Evolutionary conservation across 192 early-diverging fungal genomes (phyloP).

Genomic region (Backusella luteola): DNA sequence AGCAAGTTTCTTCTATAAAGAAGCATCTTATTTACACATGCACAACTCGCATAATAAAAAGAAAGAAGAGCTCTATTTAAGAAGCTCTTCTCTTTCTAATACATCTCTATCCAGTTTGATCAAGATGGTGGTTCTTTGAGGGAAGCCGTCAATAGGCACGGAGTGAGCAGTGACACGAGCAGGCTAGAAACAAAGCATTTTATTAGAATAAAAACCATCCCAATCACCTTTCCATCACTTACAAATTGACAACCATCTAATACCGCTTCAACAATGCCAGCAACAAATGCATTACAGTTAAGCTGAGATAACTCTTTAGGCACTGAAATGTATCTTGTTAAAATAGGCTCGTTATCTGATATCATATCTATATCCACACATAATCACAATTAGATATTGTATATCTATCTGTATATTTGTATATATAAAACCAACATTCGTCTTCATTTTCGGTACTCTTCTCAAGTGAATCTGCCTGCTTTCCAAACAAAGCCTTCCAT

Average conservation of each 20-base stretch:
- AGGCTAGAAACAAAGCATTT: slow-evolving; percentile 46
- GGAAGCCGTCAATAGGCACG: slow-evolving; percentile 82
- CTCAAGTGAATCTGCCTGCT: slow-evolving; percentile 93
- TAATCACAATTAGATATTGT: neutral
- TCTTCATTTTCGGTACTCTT: slow-evolving; percentile 96
- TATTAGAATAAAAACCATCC: neutral
- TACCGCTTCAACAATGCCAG: slow-evolving; percentile 95
- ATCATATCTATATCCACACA: slow-evolving; percentile 87
- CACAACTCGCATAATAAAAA: neutral
- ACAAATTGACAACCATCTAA: slow-evolving; percentile 90
- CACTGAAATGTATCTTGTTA: slow-evolving; percentile 90
- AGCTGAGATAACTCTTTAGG: slow-evolving; percentile 92
- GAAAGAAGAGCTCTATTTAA: slow-evolving; percentile 41
- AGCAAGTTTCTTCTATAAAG: neutral
- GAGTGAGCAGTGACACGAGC: slow-evolving; percentile 91
- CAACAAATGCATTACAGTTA: slow-evolving; percentile 93
- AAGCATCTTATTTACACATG: neutral
- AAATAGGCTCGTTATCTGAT: slow-evolving; percentile 93
- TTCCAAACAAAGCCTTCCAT: slow-evolving; percentile 96
- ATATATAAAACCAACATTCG: slow-evolving; percentile 68
- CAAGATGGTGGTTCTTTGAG: slow-evolving; percentile 89
- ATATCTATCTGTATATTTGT: slow-evolving; percentile 24
- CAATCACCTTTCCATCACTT: slow-evolving; percentile 32
- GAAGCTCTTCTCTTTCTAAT: slow-evolving; percentile 70
- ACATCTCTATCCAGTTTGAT: slow-evolving; percentile 92